Evolutionary conservation across 306 rosid species (phyloP), one percentile per base, ranked within the genome.

Genomic region (Geum urbanum): DNA sequence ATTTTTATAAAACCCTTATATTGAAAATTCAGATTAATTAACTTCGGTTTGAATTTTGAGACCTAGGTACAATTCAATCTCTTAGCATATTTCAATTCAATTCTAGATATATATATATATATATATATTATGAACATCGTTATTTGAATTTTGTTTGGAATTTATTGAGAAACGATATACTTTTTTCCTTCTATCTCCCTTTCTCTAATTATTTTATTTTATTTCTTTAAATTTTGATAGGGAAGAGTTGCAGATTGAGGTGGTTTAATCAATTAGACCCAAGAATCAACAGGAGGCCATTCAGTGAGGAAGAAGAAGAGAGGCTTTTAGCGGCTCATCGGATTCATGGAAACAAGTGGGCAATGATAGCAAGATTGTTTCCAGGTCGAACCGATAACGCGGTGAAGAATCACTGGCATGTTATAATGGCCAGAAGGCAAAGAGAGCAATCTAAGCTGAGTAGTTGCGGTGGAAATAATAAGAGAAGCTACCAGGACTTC

Each of bases 261-360:
- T 95, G 99, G 99, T 95, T 95, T 69, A 95, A 95, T 72, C 99
- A 95, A 67, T 89, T 95, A 1, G 99, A 95, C 41, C 99, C 99
- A 0, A 84, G 96, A 82, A 95, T 95, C 15, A 95, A 91, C 73
- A 78, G 99, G 68, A 83, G 90, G 77, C 97, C 99, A 16, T 95
- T 95, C 61, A 77, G 87, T 7, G 99, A 91, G 78, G 97, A 91
- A 68, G 97, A 95, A 74, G 99, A 95, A 69, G 95, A 86, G 72
- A 87, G 92, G 72, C 72, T 95, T 20, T 80, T 95, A 1, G 87
- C 87, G 0, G 97, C 97, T 3, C 97, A 91, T 41, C 83, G 92
- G 16, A 66, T 91, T 74, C 97, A 95, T 56, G 99, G 99, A 14
- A 95, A 95, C 79, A 95, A 95, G 74, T 95, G 99, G 99, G 96